Evolutionary conservation across 169 alveolate species (phyloP).

Genomic region (Plasmodium falciparum): DNA sequence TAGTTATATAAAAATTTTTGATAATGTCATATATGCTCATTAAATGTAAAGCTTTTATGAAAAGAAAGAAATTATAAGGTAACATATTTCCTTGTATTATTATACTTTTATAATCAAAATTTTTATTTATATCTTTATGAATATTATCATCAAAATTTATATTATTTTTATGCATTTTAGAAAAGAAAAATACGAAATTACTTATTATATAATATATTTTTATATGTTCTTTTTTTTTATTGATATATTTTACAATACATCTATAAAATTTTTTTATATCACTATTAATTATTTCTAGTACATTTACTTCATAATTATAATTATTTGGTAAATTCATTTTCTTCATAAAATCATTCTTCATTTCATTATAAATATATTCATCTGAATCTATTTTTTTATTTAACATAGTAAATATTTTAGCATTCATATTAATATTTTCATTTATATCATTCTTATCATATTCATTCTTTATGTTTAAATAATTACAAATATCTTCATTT

Average conservation of each 20-base stretch:
- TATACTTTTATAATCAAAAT: slow-evolving; percentile 67
- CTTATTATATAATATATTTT: slow-evolving; percentile 62
- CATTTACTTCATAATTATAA: slow-evolving; percentile 59
- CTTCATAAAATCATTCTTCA: slow-evolving; percentile 68
- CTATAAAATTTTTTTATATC: slow-evolving; percentile 52
- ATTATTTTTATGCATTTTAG: slow-evolving; percentile 61
- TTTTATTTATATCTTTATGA: slow-evolving; percentile 64
- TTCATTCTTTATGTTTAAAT: slow-evolving; percentile 38
- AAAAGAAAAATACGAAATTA: slow-evolving; percentile 54
- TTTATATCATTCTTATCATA: background rate
- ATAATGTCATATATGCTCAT: slow-evolving; percentile 46
- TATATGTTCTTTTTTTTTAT: slow-evolving; percentile 51
- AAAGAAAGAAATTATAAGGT: slow-evolving; percentile 56
- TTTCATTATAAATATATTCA: slow-evolving; percentile 67
- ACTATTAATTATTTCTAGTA: slow-evolving; percentile 25
- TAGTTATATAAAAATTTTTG: slow-evolving; percentile 35
- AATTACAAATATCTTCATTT: slow-evolving; percentile 52
- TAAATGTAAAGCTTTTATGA: slow-evolving; percentile 42
- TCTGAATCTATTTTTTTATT: slow-evolving; percentile 46
- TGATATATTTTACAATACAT: slow-evolving; percentile 44
- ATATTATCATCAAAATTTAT: slow-evolving; percentile 68
- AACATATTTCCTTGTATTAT: slow-evolving; percentile 58
- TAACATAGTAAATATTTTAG: slow-evolving; percentile 42
- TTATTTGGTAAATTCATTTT: slow-evolving; percentile 70
- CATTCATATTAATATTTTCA: background rate